Evolutionary conservation across 2,329 filamentous ascomycete species (phyloP).

Genomic region (Lachnellula hyalina): DNA sequence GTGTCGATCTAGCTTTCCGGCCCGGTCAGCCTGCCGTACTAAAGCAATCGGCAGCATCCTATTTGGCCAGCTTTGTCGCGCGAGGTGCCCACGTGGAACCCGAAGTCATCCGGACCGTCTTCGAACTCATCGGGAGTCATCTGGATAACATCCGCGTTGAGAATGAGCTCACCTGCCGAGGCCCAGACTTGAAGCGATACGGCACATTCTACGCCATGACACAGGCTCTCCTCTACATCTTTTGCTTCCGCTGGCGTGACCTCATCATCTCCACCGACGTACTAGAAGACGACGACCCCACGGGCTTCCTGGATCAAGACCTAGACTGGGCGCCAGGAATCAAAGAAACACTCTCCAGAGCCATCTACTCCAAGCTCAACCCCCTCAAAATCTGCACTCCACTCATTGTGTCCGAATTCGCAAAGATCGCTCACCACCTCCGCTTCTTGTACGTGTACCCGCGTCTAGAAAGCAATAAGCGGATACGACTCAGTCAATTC

Average conservation of each 20-base stretch:
- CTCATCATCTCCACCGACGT: slow-evolving; percentile 57
- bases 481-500: slow-evolving; percentile 71
- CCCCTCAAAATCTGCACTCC: slow-evolving; percentile 93
- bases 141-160: slow-evolving; percentile 68
- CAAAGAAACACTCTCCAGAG: slow-evolving; percentile 66
- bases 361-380: slow-evolving; percentile 86
- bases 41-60: slow-evolving; percentile 81
- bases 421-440: slow-evolving; percentile 78
- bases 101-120: slow-evolving; percentile 74
- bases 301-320: slow-evolving; percentile 61
- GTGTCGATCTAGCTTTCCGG: slow-evolving; percentile 67
- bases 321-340: slow-evolving; percentile 72
- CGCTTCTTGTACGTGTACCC: slow-evolving; percentile 86
- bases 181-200: slow-evolving; percentile 70
- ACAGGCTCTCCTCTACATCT: slow-evolving; percentile 69
- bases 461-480: slow-evolving; percentile 87
- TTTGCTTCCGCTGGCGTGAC: slow-evolving; percentile 96
- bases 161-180: slow-evolving; percentile 69
- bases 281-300: slow-evolving; percentile 57
- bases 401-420: slow-evolving; percentile 85
- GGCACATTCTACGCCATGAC: slow-evolving; percentile 64
- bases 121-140: slow-evolving; percentile 71
- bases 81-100: slow-evolving; percentile 77
- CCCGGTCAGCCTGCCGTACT: slow-evolving; percentile 59
- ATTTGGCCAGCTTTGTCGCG: slow-evolving; percentile 90